Percentiles rank a stretch among this genome's conserved stretches.
These are phyloP conservation scores for Tuber aestivum DNA, from an alignment of 495 filamentous ascomycete genomes.

Conservation along the genomic window DNA sequence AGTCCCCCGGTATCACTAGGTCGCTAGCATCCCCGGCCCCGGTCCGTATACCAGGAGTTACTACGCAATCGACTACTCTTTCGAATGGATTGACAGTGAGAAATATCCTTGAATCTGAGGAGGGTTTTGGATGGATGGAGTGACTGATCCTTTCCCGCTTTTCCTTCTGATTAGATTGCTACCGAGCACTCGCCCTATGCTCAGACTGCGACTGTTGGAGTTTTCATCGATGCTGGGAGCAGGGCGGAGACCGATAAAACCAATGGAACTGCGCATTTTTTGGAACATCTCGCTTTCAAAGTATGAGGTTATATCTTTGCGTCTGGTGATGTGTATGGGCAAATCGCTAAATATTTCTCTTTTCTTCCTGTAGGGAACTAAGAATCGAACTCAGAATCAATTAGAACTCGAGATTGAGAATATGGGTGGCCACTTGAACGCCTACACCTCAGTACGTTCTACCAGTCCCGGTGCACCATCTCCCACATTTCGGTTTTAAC, in stretches of 20 bases:
- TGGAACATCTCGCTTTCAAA: constrained; percentile 99
- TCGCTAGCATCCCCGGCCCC: constrained; percentile 32
- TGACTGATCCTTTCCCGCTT: not conserved
- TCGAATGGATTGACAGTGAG: constrained; percentile 95
- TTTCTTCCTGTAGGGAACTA: constrained; percentile 61
- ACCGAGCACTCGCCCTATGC: constrained; percentile 97
- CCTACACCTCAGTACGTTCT: constrained; percentile 90
- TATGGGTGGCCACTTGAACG: constrained; percentile 98
- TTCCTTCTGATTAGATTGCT: constrained; percentile 61
- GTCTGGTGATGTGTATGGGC: constrained; percentile 4
- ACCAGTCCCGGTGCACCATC: constrained; percentile 1
- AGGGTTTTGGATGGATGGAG: not conserved
- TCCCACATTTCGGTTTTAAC: not conserved
- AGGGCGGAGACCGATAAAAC: constrained; percentile 97
- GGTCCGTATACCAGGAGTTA: constrained; percentile 48
- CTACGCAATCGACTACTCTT: constrained; percentile 89
- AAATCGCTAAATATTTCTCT: constrained; percentile 32
- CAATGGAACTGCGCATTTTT: constrained; percentile 98
- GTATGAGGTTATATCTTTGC: constrained; percentile 47
- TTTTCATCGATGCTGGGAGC: constrained; percentile 99
- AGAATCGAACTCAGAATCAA: constrained; percentile 87
- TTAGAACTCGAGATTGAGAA: constrained; percentile 99
- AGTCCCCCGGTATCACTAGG: constrained; percentile 37
- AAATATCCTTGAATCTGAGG: constrained; percentile 13
- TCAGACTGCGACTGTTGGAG: constrained; percentile 95